These are phyloP conservation scores for Casuarina cunninghamiana DNA, from an alignment of 306 rosid genomes.

Conservation along the genomic window DNA sequence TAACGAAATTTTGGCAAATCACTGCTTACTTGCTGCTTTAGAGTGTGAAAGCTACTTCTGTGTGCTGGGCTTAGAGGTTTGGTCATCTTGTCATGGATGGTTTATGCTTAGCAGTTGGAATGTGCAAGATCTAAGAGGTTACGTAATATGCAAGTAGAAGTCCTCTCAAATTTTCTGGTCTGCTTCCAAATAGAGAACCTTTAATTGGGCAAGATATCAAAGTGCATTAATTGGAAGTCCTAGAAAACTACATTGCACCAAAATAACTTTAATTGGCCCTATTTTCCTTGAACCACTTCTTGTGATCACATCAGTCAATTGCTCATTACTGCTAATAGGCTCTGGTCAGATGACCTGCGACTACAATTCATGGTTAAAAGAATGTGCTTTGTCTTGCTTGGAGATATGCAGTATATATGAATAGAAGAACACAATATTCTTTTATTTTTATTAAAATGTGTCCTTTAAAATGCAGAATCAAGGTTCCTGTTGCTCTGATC, in stretches of 20 bases:
- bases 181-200: background rate
- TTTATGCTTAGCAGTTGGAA: conserved; percentile 10
- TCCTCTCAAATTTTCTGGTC: background rate
- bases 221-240: background rate
- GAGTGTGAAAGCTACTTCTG: background rate
- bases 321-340: background rate
- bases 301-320: background rate
- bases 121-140: background rate
- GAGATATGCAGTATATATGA: background rate
- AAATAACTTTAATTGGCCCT: background rate
- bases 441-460: background rate
- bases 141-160: background rate
- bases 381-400: background rate
- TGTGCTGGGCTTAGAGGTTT: background rate
- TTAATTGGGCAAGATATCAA: background rate
- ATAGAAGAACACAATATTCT: background rate
- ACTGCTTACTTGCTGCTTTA: background rate
- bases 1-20: background rate
- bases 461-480: conserved; percentile 31
- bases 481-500: conserved; percentile 34
- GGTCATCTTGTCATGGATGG: background rate
- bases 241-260: background rate
- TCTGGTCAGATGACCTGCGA: background rate
- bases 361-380: background rate
- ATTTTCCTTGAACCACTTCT: background rate